Conservation (phyloP, 805 yeast genomes). For the Tetrapisispora arboricola region DNA sequence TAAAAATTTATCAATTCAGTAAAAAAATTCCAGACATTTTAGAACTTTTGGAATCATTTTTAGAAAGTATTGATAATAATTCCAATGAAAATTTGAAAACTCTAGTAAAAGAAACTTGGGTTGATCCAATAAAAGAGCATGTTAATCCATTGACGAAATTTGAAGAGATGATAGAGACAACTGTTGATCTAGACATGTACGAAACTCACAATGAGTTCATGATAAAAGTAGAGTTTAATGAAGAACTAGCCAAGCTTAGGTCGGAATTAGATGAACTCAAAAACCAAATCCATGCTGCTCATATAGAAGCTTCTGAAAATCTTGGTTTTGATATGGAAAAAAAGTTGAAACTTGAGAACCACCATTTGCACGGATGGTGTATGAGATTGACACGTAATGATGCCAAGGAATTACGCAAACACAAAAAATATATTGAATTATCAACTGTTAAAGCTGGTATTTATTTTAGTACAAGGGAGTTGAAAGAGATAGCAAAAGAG, state of each 20-base stretch:
- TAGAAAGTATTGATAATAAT: slow-evolving; percentile 23
- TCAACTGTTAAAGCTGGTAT: slow-evolving; percentile 95
- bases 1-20: slow-evolving; percentile 75
- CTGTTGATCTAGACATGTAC: slow-evolving; percentile 77
- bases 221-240: slow-evolving; percentile 85
- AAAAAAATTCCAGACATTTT: slow-evolving; percentile 59
- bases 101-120: slow-evolving; percentile 45
- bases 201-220: slow-evolving; percentile 68
- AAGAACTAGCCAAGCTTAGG: slow-evolving; percentile 52
- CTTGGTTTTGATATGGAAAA: slow-evolving; percentile 75
- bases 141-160: slow-evolving; percentile 49
- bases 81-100: slow-evolving; percentile 16
- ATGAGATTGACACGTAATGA: slow-evolving; percentile 86
- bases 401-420: slow-evolving; percentile 60
- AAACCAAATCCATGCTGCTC: slow-evolving; percentile 47
- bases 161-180: slow-evolving; percentile 82
- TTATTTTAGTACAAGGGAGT: slow-evolving; percentile 65
- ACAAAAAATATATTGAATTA: slow-evolving; percentile 56
- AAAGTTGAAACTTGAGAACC: slow-evolving; percentile 81
- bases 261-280: slow-evolving; percentile 45
- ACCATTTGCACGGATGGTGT: slow-evolving; percentile 88
- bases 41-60: slow-evolving; percentile 38
- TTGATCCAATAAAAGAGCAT: slow-evolving; percentile 42
- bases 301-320: slow-evolving; percentile 58
- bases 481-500: slow-evolving; percentile 50